phyloP scores from a whole-genome alignment of 257 asterid species.

The Jasminum sambac region DNA sequence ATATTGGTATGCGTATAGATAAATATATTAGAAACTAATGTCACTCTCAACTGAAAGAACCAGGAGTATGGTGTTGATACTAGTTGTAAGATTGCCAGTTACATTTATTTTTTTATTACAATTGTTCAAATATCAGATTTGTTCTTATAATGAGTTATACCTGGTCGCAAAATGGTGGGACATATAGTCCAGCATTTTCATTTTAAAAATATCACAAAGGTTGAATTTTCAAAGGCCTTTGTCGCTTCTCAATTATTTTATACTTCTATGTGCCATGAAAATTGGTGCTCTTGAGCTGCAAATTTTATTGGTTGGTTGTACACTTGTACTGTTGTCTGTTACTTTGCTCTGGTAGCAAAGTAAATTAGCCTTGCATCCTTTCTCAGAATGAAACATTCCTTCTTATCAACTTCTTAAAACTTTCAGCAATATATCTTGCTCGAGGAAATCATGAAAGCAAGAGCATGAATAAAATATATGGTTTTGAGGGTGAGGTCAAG shows the following conservation, averaged over 20 bases:
- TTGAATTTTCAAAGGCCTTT: conserved; percentile 1
- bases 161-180: conserved; percentile 7
- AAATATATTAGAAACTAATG: conserved; percentile 10
- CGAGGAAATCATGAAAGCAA: conserved; percentile 99
- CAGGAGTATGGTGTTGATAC: neutral
- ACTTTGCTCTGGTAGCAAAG: neutral
- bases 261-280: neutral
- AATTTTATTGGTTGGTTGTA: conserved; percentile 3
- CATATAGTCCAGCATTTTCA: conserved; percentile 7
- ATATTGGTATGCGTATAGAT: conserved; percentile 1
- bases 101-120: neutral
- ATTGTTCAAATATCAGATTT: neutral
- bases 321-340: neutral
- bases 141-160: neutral
- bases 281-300: conserved; percentile 2
- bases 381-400: conserved; percentile 17
- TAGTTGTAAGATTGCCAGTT: neutral
- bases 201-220: neutral
- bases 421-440: conserved; percentile 86
- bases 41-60: conserved; percentile 5
- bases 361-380: neutral
- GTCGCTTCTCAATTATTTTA: neutral
- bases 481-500: conserved; percentile 98
- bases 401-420: conserved; percentile 24
- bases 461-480: conserved; percentile 98